A percentile compares a stretch with the other conserved stretches of the same genome.
Evolutionary conservation across 805 yeast genomes (phyloP).

Genomic region (Wickerhamomyces chambardii): DNA sequence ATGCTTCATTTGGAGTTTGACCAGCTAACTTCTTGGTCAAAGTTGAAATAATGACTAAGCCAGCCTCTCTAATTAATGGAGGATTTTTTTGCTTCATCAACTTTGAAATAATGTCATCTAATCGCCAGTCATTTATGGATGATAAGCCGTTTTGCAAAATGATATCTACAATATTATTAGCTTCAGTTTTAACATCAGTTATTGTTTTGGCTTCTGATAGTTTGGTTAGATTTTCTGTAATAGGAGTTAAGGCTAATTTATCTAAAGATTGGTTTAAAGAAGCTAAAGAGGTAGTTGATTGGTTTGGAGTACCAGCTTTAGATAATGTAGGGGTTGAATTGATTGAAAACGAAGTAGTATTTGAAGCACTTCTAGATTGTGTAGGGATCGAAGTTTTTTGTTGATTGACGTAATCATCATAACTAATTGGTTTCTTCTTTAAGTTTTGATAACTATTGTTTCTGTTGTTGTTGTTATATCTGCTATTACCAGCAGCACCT

Average conservation of each 20-base stretch:
- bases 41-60: constrained; percentile 48
- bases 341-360: too few relatives aligned
- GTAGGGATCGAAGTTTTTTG: neutral
- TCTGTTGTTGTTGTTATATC: constrained; percentile 16
- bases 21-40: constrained; percentile 59
- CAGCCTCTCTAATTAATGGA: constrained; percentile 68
- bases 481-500: constrained; percentile 12
- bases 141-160: constrained; percentile 35
- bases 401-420: too few relatives aligned
- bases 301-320: constrained; percentile 27
- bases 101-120: constrained; percentile 54
- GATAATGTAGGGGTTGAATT: constrained; percentile 15
- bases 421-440: too few relatives aligned
- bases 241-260: constrained; percentile 57
- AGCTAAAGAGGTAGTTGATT: constrained; percentile 67
- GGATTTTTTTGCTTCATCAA: constrained; percentile 69
- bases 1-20: constrained; percentile 66
- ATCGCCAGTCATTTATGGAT: constrained; percentile 52
- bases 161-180: constrained; percentile 33
- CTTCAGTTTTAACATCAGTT: constrained; percentile 24
- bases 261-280: constrained; percentile 65
- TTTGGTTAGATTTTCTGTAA: constrained; percentile 45
- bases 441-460: constrained; percentile 7
- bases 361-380: too few relatives aligned
- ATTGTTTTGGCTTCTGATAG: constrained; percentile 32